Conservation (phyloP, 176 grass and related monocot species). For the Calamus simplicifolius region DNA sequence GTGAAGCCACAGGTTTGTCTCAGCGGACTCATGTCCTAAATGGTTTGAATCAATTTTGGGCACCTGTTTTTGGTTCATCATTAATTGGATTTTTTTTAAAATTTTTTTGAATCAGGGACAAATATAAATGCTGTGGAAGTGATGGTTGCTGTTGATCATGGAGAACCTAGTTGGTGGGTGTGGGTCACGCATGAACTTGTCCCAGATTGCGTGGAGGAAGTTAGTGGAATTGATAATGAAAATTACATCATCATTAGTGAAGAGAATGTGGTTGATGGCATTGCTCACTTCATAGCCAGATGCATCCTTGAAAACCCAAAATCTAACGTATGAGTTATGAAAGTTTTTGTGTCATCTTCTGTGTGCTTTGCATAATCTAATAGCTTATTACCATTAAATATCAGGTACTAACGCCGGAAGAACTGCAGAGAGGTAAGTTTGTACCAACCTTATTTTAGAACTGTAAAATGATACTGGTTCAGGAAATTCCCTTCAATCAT, state of each 20-base stretch:
- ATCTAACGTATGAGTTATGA: constrained; percentile 59
- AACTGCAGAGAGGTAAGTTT: constrained; percentile 64
- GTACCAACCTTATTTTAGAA: neutral
- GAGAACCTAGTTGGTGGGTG: constrained; percentile 74
- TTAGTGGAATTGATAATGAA: constrained; percentile 82
- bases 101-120: constrained; percentile 15
- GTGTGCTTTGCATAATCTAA: constrained; percentile 27
- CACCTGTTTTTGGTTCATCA: too few relatives aligned
- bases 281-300: constrained; percentile 74
- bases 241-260: constrained; percentile 88
- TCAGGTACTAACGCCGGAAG: constrained; percentile 53
- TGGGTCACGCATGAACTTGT: constrained; percentile 54
- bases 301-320: constrained; percentile 91
- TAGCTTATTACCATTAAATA: constrained; percentile 25
- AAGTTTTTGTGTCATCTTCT: neutral
- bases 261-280: constrained; percentile 76
- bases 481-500: too few relatives aligned
- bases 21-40: neutral
- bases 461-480: too few relatives aligned
- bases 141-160: constrained; percentile 37
- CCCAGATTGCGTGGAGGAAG: constrained; percentile 59
- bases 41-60: too few relatives aligned
- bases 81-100: neutral
- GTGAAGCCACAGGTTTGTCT: constrained; percentile 39
- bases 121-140: constrained; percentile 43